These are phyloP conservation scores for Quercus variabilis DNA, from an alignment of 306 rosid genomes.

Conservation along the genomic window DNA sequence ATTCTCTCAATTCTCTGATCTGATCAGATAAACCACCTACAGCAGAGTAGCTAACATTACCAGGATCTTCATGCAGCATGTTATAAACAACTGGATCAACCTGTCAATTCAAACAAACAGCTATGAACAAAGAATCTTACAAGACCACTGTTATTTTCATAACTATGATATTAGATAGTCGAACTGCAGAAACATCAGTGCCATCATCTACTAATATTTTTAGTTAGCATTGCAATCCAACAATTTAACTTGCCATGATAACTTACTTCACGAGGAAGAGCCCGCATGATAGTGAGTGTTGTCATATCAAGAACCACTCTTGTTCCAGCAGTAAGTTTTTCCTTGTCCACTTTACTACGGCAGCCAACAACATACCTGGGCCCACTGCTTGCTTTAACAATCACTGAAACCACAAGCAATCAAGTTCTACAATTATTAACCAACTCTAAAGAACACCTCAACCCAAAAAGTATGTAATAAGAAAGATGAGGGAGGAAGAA, in stretches of 20 bases:
- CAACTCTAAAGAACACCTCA: not conserved
- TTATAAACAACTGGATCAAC: constrained; percentile 94
- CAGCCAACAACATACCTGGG: constrained; percentile 95
- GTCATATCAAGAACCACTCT: constrained; percentile 97
- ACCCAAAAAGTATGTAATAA: not conserved
- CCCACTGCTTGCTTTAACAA: constrained; percentile 94
- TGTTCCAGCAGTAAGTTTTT: constrained; percentile 82
- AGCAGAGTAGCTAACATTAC: constrained; percentile 95
- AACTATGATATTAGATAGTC: not conserved
- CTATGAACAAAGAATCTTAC: constrained; percentile 1
- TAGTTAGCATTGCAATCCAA: not conserved
- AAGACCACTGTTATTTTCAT: constrained; percentile 2
- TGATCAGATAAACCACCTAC: constrained; percentile 99
- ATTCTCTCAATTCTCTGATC: constrained; percentile 94
- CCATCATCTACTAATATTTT: not conserved
- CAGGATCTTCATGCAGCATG: constrained; percentile 98
- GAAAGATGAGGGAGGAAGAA: not conserved
- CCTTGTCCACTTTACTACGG: constrained; percentile 90
- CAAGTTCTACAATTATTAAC: constrained; percentile 18
- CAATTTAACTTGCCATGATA: not conserved
- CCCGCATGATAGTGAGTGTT: constrained; percentile 86
- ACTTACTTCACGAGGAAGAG: constrained; percentile 96
- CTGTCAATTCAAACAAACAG: constrained; percentile 39
- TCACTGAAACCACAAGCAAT: constrained; percentile 52
- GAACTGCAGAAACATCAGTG: not conserved